phyloP scores from a whole-genome alignment of 495 filamentous ascomycete genomes.

The Penicillium pancosmium region DNA sequence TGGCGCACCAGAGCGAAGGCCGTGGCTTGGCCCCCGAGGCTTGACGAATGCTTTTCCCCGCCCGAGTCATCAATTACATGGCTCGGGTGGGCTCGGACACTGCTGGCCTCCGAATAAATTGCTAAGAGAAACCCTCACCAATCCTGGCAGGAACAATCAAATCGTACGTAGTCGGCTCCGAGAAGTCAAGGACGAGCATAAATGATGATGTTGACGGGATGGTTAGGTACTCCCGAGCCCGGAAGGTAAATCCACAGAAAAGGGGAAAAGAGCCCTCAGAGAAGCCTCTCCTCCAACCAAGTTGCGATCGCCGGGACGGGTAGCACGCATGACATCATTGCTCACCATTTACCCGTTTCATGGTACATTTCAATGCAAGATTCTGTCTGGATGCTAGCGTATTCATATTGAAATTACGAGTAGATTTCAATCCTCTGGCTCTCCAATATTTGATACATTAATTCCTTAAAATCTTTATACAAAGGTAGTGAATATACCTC shows the following conservation, averaged over 20 bases:
- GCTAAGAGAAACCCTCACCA: conserved; percentile 8
- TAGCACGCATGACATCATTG: conserved; percentile 5
- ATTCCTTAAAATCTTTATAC: no score
- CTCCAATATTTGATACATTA: no score
- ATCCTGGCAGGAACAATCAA: not conserved
- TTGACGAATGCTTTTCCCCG: not conserved
- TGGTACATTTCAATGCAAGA: not conserved
- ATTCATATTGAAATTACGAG: no score
- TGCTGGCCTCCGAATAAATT: conserved; percentile 4
- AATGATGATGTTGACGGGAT: not conserved
- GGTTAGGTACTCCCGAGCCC: not conserved
- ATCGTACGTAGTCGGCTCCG: not conserved
- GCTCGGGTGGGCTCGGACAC: not conserved
- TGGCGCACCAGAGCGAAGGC: not conserved
- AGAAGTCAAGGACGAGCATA: not conserved
- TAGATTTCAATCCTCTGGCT: no score
- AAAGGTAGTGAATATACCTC: not conserved
- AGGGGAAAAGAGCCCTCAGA: not conserved
- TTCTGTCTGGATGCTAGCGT: no score
- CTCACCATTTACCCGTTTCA: not conserved
- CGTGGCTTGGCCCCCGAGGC: conserved; percentile 3
- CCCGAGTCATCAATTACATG: not conserved
- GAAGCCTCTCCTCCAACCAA: not conserved
- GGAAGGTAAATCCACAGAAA: not conserved
- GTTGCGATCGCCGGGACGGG: conserved; percentile 3